phyloP scores from a whole-genome alignment of 148 eudicot species.

The Rhododendron simsii region DNA sequence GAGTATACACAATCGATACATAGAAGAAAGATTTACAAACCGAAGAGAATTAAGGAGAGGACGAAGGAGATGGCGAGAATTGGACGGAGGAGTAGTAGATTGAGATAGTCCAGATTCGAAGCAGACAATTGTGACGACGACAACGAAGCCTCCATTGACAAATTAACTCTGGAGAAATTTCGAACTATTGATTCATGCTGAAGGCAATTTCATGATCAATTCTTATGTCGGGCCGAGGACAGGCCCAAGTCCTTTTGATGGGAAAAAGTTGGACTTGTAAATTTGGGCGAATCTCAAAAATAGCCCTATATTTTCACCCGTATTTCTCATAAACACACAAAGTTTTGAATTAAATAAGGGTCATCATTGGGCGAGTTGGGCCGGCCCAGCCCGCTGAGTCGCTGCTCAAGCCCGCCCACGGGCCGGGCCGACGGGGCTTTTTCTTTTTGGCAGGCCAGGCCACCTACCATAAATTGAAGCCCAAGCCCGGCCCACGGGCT shows the following conservation, averaged over 20 bases:
- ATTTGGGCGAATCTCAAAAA: neutral
- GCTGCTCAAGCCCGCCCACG: no score
- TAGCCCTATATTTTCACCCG: no score
- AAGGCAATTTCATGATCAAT: neutral
- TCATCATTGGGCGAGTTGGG: no score
- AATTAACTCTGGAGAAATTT: neutral
- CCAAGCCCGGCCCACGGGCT: no score
- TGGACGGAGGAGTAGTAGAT: constrained; percentile 53
- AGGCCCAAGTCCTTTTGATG: no score
- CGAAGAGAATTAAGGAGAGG: constrained; percentile 45
- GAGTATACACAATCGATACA: neutral
- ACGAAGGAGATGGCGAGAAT: constrained; percentile 47
- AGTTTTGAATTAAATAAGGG: no score
- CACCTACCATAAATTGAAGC: no score
- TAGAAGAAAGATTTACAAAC: constrained; percentile 21
- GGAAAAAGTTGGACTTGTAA: neutral
- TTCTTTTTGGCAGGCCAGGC: no score
- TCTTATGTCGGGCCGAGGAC: no score
- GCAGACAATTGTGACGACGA: constrained; percentile 10
- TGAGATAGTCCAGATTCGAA: constrained; percentile 36
- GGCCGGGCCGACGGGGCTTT: no score
- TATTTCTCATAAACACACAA: no score
- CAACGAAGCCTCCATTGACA: constrained; percentile 6
- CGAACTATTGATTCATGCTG: neutral
- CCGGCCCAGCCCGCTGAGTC: no score